Percentiles rank a stretch among this genome's conserved stretches.
Conservation (phyloP, 441 rosid genomes). For the Populus hybrid region DNA sequence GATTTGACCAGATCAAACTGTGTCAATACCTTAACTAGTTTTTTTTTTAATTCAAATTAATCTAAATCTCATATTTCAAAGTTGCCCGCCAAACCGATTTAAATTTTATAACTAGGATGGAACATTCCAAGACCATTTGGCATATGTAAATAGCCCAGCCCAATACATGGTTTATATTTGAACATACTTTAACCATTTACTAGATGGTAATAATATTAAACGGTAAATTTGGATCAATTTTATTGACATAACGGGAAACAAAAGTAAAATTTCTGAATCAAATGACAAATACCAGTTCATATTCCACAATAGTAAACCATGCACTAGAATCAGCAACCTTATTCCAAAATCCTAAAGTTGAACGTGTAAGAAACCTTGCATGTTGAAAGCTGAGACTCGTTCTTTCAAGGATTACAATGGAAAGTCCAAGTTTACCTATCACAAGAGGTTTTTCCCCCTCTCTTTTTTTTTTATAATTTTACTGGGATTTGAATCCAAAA, state of each 20-base stretch:
- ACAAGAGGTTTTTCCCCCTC: too few relatives aligned
- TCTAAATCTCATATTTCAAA: too few relatives aligned
- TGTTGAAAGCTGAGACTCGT: not conserved
- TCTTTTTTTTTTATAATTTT: too few relatives aligned
- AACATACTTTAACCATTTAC: not conserved
- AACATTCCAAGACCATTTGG: not conserved
- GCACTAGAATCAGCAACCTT: not conserved
- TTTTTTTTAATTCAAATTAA: too few relatives aligned
- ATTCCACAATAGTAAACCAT: not conserved
- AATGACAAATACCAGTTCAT: not conserved
- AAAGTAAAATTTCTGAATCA: not conserved
- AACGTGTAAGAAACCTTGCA: too few relatives aligned
- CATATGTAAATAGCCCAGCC: not conserved
- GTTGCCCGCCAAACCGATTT: not conserved
- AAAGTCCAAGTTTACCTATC: not conserved
- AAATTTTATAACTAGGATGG: not conserved
- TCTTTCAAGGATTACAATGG: too few relatives aligned
- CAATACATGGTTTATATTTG: not conserved
- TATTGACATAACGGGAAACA: not conserved
- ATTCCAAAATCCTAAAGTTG: not conserved
- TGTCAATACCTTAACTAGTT: too few relatives aligned
- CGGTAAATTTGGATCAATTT: not conserved
- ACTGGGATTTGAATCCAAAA: not conserved
- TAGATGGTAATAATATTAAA: not conserved
- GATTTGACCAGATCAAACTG: too few relatives aligned